Base-by-base conservation (phyloP, 2,329 filamentous ascomycete species). In the Lasiodiplodia theobromae region DNA sequence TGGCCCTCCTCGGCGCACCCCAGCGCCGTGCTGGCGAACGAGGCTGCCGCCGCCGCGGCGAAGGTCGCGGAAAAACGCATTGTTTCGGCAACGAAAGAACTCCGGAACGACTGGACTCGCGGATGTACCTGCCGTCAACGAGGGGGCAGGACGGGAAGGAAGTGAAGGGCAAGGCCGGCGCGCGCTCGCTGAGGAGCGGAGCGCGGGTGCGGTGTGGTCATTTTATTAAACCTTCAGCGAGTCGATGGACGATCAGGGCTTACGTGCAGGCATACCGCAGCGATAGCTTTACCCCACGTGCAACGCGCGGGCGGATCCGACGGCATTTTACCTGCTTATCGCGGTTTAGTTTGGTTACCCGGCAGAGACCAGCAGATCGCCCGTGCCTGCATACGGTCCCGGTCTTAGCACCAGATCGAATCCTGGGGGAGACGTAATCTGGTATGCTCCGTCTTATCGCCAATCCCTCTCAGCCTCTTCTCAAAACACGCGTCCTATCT, bases 1-100 rank as follows among this genome's bases (percentile, higher is more conserved):
- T 52, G 60, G 64, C 72, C 75, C 56, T 78, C 81, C 38, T 76
- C 78, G 12, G 75, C 81, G 52, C 77, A 79, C 18, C 74, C 76
- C 38, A 71, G 57, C 10, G 68, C 62, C 2, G 56, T 52, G 60
- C 47, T 38, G 47, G 63, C 47, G n/a, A 64, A 10, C 3, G 37
- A 47, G 7, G 60, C 60, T 7, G 60, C 57, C 10, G 34, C 31
- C 5, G 53, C 40, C 38, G 25, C 53, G 37, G 38, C 52, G 34
- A 54, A 2, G n/a, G 52, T n/a, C 2, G 56, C 11, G 52, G 51
- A 25, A 37, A 68, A 40, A 38, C 57, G 68, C 68, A 69, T 69
- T 12, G 28, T 6, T 25, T 25, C 37, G 49, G 62, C 28, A 14
- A n/a, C 21, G 52, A 6, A 25, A 28, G 4, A 23, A 44, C 18